A percentile compares a stretch with the other conserved stretches of the same genome.
Conservation (phyloP, 306 rosid genomes). For the Begonia loranthoides region DNA sequence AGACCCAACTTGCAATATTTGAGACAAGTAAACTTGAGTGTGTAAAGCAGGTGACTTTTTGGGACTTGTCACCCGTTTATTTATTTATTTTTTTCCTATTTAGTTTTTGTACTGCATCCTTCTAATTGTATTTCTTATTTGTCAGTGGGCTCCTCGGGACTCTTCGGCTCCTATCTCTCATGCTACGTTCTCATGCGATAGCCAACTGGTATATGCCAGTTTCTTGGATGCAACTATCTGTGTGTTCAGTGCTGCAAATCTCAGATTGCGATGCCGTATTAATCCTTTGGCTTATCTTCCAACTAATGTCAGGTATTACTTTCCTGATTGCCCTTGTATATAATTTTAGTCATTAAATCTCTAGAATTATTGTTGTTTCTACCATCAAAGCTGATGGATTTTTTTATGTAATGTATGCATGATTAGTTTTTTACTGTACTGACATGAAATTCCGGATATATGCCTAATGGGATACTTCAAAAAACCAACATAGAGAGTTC, state of each 20-base stretch:
- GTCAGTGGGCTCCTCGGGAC: conserved; percentile 68
- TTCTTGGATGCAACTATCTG: conserved; percentile 71
- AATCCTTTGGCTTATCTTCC: conserved; percentile 76
- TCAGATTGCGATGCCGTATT: conserved; percentile 78
- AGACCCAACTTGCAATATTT: conserved; percentile 86
- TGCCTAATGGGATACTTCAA: too few species aligned
- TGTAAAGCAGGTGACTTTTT: conserved; percentile 47
- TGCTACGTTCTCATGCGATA: conserved; percentile 95
- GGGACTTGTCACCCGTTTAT: too few species aligned
- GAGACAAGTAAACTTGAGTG: conserved; percentile 77
- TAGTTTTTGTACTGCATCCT: not conserved
- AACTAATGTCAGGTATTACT: conserved; percentile 56
- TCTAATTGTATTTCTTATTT: conserved; percentile 2
- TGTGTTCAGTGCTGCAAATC: conserved; percentile 65
- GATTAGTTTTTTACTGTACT: too few species aligned
- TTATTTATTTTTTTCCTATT: conserved; percentile 3
- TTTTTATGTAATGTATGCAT: too few species aligned
- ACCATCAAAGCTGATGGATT: too few species aligned
- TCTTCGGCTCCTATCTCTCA: conserved; percentile 79
- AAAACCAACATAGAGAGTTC: too few species aligned
- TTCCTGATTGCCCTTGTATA: not conserved
- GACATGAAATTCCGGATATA: too few species aligned
- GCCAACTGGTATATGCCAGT: conserved; percentile 85
- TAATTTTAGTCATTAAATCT: too few species aligned
- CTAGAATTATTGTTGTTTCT: too few species aligned